These are phyloP conservation scores for Syncephalastrum sp. DNA, from an alignment of 371 early-diverging fungal species.

Conservation along the genomic window DNA sequence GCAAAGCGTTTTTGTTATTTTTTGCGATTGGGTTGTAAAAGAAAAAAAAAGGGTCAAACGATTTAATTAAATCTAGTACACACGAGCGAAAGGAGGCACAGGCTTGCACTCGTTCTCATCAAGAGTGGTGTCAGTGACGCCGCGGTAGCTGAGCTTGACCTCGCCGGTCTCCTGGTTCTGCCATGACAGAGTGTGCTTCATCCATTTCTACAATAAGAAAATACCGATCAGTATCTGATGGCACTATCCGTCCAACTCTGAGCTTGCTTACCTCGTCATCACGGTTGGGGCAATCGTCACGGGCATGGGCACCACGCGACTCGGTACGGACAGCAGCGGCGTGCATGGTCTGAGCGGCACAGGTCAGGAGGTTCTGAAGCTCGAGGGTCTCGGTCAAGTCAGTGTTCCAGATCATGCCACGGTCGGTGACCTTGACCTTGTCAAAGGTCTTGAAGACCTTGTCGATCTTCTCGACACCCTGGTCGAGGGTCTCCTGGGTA, in stretches of 20 bases:
- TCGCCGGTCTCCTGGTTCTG: constrained; percentile 82
- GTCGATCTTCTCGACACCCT: constrained; percentile 70
- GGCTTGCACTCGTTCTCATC: constrained; percentile 92
- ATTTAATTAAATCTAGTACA: constrained; percentile 66
- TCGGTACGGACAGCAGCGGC: constrained; percentile 89
- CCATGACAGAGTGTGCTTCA: constrained; percentile 98
- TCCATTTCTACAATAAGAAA: constrained; percentile 84
- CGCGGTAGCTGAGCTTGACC: constrained; percentile 82
- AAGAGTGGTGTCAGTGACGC: constrained; percentile 77
- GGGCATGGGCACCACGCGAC: constrained; percentile 96
- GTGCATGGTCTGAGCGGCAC: constrained; percentile 89
- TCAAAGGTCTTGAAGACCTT: background rate
- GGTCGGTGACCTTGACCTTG: constrained; percentile 74
- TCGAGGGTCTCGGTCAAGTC: constrained; percentile 95
- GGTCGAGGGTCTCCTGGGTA: constrained; percentile 87
- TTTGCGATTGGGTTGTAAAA: background rate
- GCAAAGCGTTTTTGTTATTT: no score
- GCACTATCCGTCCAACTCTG: no score
- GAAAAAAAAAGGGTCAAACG: background rate
- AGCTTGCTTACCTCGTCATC: constrained; percentile 27
- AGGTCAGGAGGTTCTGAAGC: constrained; percentile 95
- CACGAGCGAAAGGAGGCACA: constrained; percentile 93
- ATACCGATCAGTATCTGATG: background rate
- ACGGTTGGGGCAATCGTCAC: constrained; percentile 79
- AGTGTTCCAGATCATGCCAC: constrained; percentile 97